Conservation (phyloP, 352 stramenopile species). For the Phytophthora fragariae region DNA sequence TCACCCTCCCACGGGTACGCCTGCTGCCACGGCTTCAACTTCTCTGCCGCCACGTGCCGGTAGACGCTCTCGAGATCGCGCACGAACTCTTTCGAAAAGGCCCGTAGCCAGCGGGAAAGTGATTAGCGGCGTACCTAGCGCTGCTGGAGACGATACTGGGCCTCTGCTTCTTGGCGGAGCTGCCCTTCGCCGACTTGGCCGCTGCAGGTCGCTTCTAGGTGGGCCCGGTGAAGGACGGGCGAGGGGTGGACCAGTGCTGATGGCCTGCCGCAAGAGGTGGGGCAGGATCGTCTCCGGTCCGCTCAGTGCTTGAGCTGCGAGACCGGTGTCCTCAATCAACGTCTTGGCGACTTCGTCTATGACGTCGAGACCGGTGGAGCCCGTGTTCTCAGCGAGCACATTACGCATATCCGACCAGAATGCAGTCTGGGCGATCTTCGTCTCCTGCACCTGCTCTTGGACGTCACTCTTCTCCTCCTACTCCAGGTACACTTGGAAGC, state of each 20-base stretch:
- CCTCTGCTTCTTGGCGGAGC: not conserved
- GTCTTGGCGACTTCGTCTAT: not conserved
- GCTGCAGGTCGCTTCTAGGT: too few species aligned
- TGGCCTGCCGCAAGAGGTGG: not conserved
- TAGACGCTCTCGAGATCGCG: not conserved
- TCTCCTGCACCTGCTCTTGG: too few species aligned
- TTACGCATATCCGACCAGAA: not conserved
- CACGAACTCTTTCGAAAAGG: not conserved
- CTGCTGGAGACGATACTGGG: too few species aligned
- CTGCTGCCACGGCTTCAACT: not conserved
- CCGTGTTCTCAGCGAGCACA: not conserved
- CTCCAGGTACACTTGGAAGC: not conserved
- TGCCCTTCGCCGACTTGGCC: too few species aligned
- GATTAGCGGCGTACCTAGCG: not conserved
- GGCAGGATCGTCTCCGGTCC: not conserved
- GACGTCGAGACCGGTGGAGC: not conserved
- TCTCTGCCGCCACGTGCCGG: not conserved
- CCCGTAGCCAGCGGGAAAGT: not conserved
- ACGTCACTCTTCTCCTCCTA: too few species aligned
- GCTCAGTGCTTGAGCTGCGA: not conserved
- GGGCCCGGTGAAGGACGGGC: not conserved
- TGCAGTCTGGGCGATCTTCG: not conserved
- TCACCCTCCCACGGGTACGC: not conserved
- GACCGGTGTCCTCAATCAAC: not conserved
- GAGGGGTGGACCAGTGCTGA: not conserved